These are phyloP conservation scores for Tolypocladium ophioglossoides DNA, from an alignment of 2,329 filamentous ascomycete species.

Conservation along the genomic window DNA sequence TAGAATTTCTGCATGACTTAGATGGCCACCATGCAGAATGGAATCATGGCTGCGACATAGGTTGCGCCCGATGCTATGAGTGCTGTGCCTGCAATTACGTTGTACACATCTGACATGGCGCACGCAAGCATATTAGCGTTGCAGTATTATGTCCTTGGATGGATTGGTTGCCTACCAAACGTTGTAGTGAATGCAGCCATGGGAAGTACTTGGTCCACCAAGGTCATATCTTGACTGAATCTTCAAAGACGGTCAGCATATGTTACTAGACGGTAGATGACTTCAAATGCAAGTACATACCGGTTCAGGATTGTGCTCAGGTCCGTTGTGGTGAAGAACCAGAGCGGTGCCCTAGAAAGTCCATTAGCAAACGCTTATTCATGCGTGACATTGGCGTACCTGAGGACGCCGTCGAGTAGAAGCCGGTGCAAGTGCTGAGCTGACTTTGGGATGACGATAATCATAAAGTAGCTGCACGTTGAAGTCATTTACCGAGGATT, in stretches of 20 bases:
- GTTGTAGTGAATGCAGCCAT: neutral
- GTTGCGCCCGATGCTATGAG: constrained; percentile 29
- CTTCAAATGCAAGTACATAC: neutral
- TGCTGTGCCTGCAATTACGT: constrained; percentile 5
- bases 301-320: neutral
- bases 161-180: constrained; percentile 1
- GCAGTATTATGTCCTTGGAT: neutral
- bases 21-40: constrained; percentile 23
- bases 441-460: constrained; percentile 1
- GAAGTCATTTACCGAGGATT: neutral
- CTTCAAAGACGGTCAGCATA: neutral
- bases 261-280: neutral
- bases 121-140: neutral
- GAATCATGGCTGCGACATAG: constrained; percentile 37
- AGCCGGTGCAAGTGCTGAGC: constrained; percentile 1
- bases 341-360: neutral
- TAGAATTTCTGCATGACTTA: constrained; percentile 44
- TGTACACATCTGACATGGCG: neutral
- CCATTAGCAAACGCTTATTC: neutral
- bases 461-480: neutral
- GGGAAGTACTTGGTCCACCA: constrained; percentile 3
- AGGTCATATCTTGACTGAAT: constrained; percentile 6
- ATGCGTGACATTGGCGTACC: neutral
- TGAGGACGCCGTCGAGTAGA: neutral
- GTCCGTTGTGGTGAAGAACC: constrained; percentile 1